These are phyloP conservation scores for Sclerotinia trifoliorum DNA, from an alignment of 2,329 filamentous ascomycete species.

Conservation along the genomic window DNA sequence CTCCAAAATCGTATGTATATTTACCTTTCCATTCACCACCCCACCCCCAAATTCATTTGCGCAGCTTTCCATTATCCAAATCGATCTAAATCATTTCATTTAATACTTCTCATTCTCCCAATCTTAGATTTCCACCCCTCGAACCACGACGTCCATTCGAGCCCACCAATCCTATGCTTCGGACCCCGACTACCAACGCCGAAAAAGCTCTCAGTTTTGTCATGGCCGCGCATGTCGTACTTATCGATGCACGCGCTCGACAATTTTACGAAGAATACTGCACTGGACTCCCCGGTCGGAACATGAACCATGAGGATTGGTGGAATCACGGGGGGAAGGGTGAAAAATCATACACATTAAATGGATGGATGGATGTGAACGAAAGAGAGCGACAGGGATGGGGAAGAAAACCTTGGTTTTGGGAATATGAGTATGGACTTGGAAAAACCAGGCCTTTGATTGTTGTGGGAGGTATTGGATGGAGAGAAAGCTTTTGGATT, in stretches of 20 bases:
- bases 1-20: neutral
- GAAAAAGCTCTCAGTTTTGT: neutral
- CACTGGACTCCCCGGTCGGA: neutral
- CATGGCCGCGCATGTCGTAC: neutral
- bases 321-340: neutral
- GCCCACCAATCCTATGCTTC: neutral
- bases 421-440: neutral
- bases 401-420: slow-evolving; percentile 2
- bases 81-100: no score
- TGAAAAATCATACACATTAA: neutral
- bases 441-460: neutral
- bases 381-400: neutral
- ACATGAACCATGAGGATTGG: neutral
- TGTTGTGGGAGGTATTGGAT: neutral
- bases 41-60: neutral
- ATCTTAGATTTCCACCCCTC: neutral
- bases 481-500: neutral
- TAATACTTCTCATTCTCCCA: neutral
- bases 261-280: neutral
- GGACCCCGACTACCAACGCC: neutral
- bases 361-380: neutral
- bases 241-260: neutral
- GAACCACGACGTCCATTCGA: neutral
- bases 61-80: neutral
- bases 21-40: neutral